phyloP scores from a whole-genome alignment of 805 yeast species.

The Metschnikowia peoriensis region DNA sequence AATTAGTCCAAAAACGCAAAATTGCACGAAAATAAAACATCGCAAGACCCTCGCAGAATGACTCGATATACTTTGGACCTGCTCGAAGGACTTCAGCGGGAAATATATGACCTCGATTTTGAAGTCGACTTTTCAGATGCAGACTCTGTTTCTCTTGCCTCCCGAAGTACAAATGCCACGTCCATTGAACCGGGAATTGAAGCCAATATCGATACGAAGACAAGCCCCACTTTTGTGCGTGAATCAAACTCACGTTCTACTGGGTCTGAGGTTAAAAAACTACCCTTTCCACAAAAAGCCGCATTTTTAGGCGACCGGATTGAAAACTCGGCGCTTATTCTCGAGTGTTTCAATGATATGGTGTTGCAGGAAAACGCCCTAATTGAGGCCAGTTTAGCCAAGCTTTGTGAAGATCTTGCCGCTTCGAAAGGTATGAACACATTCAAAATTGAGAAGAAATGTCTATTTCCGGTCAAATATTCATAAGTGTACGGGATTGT shows the following conservation, averaged over 20 bases:
- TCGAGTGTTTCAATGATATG: constrained; percentile 31
- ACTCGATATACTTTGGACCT: neutral
- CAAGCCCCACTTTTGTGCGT: neutral
- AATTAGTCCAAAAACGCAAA: neutral
- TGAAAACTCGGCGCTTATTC: constrained; percentile 11
- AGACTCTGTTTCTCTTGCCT: constrained; percentile 4
- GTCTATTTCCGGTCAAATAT: constrained; percentile 3
- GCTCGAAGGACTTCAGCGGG: constrained; percentile 6
- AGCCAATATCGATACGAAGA: neutral
- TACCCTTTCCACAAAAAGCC: neutral
- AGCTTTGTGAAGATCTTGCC: constrained; percentile 16
- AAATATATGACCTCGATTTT: neutral
- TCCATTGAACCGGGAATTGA: neutral
- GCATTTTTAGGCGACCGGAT: neutral
- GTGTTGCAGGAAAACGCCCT: constrained; percentile 20
- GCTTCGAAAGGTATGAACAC: constrained; percentile 26
- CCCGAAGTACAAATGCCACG: constrained; percentile 8
- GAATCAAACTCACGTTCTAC: neutral
- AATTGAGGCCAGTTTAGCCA: constrained; percentile 19
- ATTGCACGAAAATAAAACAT: neutral
- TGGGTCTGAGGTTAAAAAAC: neutral
- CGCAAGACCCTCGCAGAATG: neutral
- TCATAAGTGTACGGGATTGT: neutral
- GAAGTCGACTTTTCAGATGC: constrained; percentile 1
- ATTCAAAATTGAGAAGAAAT: constrained; percentile 4